A percentile compares a stretch with the other conserved stretches of the same genome.
phyloP scores from a whole-genome alignment of 208 protist species.

The Wallacemonas sp. region DNA sequence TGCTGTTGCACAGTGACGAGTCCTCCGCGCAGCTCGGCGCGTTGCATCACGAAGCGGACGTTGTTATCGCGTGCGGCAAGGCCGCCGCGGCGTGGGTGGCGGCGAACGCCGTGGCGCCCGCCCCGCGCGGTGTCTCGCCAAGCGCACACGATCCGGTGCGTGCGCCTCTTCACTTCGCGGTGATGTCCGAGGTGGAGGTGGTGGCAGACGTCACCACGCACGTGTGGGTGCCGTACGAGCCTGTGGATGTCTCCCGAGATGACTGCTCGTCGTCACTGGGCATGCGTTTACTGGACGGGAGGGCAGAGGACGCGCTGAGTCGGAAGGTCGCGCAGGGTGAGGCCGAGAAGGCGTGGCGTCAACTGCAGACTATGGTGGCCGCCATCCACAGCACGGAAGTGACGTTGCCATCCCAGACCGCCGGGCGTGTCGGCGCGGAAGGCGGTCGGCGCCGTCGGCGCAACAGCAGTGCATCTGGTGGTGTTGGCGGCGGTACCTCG shows the following conservation, averaged over 20 bases:
- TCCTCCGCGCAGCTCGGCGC: constrained; percentile 38
- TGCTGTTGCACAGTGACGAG: constrained; percentile 62
- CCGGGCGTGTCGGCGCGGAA: not conserved
- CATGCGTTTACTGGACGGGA: too few relatives aligned
- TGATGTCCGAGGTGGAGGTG: constrained; percentile 49
- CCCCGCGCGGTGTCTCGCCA: not conserved
- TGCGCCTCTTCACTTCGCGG: constrained; percentile 27
- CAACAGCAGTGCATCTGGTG: not conserved
- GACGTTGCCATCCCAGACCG: not conserved
- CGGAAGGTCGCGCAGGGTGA: constrained; percentile 1
- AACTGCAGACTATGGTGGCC: constrained; percentile 16
- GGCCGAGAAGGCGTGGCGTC: constrained; percentile 19
- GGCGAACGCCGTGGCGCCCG: constrained; percentile 17
- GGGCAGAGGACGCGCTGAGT: not conserved
- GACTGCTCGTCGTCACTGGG: too few relatives aligned
- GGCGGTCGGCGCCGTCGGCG: not conserved
- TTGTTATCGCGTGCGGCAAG: constrained; percentile 66
- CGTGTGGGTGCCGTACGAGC: constrained; percentile 28
- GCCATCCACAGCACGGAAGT: not conserved
- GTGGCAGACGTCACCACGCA: constrained; percentile 25
- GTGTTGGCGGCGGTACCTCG: not conserved
- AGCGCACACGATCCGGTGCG: too few relatives aligned
- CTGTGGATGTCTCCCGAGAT: not conserved
- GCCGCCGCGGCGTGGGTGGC: constrained; percentile 36
- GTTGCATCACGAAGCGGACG: constrained; percentile 55